phyloP scores from a whole-genome alignment of 768 basidiomycete species.

The Chalciporus piperatus region DNA sequence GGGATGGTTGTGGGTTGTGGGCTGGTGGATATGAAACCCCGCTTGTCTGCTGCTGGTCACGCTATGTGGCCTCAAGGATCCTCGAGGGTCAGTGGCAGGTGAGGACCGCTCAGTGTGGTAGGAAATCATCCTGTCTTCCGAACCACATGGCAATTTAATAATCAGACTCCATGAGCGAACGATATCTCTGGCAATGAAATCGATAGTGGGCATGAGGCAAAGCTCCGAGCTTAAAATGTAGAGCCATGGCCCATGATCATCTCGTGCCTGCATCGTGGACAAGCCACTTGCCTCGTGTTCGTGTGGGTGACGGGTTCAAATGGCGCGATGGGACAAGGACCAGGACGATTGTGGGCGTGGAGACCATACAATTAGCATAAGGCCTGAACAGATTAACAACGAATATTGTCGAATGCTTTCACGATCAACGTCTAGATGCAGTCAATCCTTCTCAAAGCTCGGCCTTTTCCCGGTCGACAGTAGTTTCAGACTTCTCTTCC shows the following conservation, averaged over 20 bases:
- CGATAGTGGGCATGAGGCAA: constrained; percentile 24
- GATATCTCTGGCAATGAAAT: constrained; percentile 1
- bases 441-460: constrained; percentile 38
- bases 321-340: not conserved
- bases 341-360: constrained; percentile 1
- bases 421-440: constrained; percentile 1
- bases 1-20: constrained; percentile 6
- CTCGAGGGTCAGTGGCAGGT: constrained; percentile 6
- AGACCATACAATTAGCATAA: constrained; percentile 14
- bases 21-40: constrained; percentile 8
- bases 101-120: not conserved
- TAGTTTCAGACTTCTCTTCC: constrained; percentile 35
- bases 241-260: constrained; percentile 3
- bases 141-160: constrained; percentile 14
- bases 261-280: constrained; percentile 26
- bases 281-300: constrained; percentile 21
- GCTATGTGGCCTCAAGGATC: constrained; percentile 9
- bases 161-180: not conserved
- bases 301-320: not conserved
- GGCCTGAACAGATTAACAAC: constrained; percentile 15
- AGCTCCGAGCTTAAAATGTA: constrained; percentile 18
- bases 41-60: constrained; percentile 4
- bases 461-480: constrained; percentile 31
- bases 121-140: not conserved
- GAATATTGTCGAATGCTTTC: constrained; percentile 13